Percentiles rank a stretch among this genome's conserved stretches.
Evolutionary conservation across 2,329 filamentous ascomycete genomes (phyloP).

Genomic region (Nannizziopsis barbatae): DNA sequence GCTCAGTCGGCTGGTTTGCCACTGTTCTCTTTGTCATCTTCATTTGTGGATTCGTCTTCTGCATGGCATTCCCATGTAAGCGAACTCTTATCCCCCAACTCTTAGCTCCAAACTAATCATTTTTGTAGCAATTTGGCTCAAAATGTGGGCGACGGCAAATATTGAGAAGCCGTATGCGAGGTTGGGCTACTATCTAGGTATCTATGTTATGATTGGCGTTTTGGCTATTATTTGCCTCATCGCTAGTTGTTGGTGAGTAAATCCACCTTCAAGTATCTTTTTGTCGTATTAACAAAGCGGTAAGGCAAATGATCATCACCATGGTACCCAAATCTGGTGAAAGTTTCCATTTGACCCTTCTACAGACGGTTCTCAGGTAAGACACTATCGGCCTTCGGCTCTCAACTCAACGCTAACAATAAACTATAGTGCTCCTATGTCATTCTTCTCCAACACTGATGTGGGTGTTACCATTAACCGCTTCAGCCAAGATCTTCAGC

Average conservation of each 20-base stretch:
- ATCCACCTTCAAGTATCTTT: not conserved
- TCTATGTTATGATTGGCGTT: slow-evolving; percentile 32
- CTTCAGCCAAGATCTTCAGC: slow-evolving; percentile 37
- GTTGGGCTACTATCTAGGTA: slow-evolving; percentile 29
- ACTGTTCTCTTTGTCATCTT: slow-evolving; percentile 29
- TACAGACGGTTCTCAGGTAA: slow-evolving; percentile 40
- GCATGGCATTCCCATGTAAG: slow-evolving; percentile 33
- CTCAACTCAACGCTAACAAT: slow-evolving; percentile 8
- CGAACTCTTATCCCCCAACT: not conserved
- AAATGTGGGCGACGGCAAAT: slow-evolving; percentile 34
- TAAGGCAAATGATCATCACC: slow-evolving; percentile 40
- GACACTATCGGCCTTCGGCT: not conserved
- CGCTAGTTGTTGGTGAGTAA: slow-evolving; percentile 27
- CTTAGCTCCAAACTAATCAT: not conserved
- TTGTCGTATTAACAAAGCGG: not conserved
- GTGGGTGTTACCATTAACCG: slow-evolving; percentile 34
- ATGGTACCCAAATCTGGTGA: slow-evolving; percentile 46
- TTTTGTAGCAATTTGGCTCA: slow-evolving; percentile 30
- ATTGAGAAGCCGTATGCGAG: slow-evolving; percentile 25
- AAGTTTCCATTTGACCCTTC: slow-evolving; percentile 39
- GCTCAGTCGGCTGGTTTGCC: slow-evolving; percentile 29
- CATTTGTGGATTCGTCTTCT: slow-evolving; percentile 31
- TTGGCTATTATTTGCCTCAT: slow-evolving; percentile 30
- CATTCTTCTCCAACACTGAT: slow-evolving; percentile 35
- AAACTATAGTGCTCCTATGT: slow-evolving; percentile 29